Conservation (phyloP, 1,139 yeast genomes). For the Kluyveromyces sp. region DNA sequence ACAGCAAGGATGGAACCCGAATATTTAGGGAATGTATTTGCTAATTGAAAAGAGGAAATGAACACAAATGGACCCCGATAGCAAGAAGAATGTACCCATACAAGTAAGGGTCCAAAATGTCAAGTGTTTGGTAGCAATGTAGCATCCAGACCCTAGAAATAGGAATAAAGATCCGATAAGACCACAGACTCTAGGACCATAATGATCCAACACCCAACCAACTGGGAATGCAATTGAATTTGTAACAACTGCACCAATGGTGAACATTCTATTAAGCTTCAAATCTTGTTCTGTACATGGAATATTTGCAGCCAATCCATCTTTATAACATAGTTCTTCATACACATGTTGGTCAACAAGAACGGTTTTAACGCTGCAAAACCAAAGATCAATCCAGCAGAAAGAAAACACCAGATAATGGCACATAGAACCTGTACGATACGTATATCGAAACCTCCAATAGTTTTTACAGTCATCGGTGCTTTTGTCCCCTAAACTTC, state of each 20-base stretch:
- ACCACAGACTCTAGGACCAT: slow-evolving; percentile 77
- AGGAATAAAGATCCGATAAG: slow-evolving; percentile 60
- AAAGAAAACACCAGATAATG: slow-evolving; percentile 74
- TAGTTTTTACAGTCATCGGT: not conserved
- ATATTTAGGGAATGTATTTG: slow-evolving; percentile 62
- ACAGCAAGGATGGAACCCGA: slow-evolving; percentile 67
- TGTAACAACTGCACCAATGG: slow-evolving; percentile 82
- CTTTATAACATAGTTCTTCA: slow-evolving; percentile 43
- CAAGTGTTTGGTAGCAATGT: slow-evolving; percentile 1
- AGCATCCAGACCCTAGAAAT: slow-evolving; percentile 44
- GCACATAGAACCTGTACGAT: slow-evolving; percentile 56
- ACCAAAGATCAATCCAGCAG: slow-evolving; percentile 92
- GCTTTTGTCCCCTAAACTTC: no score
- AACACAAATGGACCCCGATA: slow-evolving; percentile 79
- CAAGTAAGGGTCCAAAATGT: slow-evolving; percentile 48
- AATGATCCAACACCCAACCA: slow-evolving; percentile 66
- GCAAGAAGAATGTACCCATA: slow-evolving; percentile 63
- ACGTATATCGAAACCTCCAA: slow-evolving; percentile 2
- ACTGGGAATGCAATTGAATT: slow-evolving; percentile 76
- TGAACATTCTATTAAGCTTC: slow-evolving; percentile 71
- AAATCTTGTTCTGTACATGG: slow-evolving; percentile 71
- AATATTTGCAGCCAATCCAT: slow-evolving; percentile 12
- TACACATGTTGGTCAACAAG: slow-evolving; percentile 74
- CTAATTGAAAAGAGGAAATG: slow-evolving; percentile 71
- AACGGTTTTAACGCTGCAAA: slow-evolving; percentile 86